These are phyloP conservation scores for Euclidium syriacum DNA, from an alignment of 345 rosid species.

Conservation along the genomic window DNA sequence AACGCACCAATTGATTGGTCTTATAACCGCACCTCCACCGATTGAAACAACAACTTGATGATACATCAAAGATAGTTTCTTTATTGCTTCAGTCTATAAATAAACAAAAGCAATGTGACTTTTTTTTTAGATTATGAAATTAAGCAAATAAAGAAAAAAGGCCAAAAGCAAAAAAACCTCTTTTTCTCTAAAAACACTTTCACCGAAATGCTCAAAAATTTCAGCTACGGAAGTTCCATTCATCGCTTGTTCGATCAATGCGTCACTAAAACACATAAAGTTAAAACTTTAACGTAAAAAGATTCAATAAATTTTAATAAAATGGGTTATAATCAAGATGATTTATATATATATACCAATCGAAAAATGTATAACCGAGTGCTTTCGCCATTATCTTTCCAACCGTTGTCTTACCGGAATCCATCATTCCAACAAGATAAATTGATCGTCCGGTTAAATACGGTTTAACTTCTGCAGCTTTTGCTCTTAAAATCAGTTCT, in stretches of 20 bases:
- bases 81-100: constrained; percentile 69
- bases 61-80: constrained; percentile 46
- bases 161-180: too few species aligned
- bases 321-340: neutral
- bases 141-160: neutral
- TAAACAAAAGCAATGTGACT: constrained; percentile 2
- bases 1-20: constrained; percentile 70
- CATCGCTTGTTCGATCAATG: constrained; percentile 56
- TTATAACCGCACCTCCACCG: constrained; percentile 85
- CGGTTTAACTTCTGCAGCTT: constrained; percentile 63
- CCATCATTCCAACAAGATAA: constrained; percentile 98
- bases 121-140: neutral
- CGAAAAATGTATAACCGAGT: constrained; percentile 64
- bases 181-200: constrained; percentile 74
- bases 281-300: too few species aligned
- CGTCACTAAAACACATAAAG: too few species aligned
- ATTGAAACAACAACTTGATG: constrained; percentile 75
- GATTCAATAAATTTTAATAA: too few species aligned
- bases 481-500: constrained; percentile 63
- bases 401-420: constrained; percentile 92
- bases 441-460: constrained; percentile 70
- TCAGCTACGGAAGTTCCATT: constrained; percentile 75
- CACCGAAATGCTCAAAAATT: constrained; percentile 76
- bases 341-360: constrained; percentile 85
- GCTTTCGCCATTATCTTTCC: constrained; percentile 68